These are phyloP conservation scores for Cydonia oblonga DNA, from an alignment of 331 rosid genomes.

Conservation along the genomic window DNA sequence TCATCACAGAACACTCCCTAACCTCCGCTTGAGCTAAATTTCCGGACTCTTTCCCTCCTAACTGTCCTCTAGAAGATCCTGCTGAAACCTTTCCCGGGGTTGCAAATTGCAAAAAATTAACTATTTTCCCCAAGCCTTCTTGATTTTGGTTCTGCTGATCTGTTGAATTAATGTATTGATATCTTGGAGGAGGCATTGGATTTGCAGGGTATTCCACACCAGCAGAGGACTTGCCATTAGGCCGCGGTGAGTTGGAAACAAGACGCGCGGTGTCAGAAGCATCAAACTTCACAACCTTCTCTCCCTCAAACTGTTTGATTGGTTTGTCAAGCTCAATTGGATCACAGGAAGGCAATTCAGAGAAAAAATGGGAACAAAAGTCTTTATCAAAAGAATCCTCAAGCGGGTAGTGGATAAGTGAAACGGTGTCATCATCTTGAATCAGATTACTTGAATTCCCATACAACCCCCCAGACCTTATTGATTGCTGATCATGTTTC, in stretches of 20 bases:
- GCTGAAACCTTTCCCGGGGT: constrained; percentile 16
- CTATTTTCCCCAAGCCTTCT: constrained; percentile 17
- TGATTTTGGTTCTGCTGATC: constrained; percentile 18
- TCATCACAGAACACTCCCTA: constrained; percentile 51
- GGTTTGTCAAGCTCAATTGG: constrained; percentile 33
- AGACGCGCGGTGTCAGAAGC: constrained; percentile 14
- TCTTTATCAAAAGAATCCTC: constrained; percentile 60
- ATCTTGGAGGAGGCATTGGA: constrained; percentile 48
- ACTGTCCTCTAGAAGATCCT: constrained; percentile 28
- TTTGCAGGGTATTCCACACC: constrained; percentile 28
- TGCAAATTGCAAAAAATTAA: constrained; percentile 33
- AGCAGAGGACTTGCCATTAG: constrained; percentile 19
- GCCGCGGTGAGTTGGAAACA: constrained; percentile 19
- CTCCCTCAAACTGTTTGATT: constrained; percentile 34
- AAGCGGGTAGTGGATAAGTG: constrained; percentile 57
- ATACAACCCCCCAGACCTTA: constrained; percentile 26
- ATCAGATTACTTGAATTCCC: constrained; percentile 37
- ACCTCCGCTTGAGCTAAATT: constrained; percentile 29
- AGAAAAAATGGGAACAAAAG: constrained; percentile 39
- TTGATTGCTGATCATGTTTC: constrained; percentile 32
- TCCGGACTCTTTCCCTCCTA: constrained; percentile 25
- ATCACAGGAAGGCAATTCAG: constrained; percentile 45
- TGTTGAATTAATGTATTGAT: constrained; percentile 28
- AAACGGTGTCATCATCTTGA: constrained; percentile 48
- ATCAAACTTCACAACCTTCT: constrained; percentile 18